A percentile compares a stretch with the other conserved stretches of the same genome.
These are phyloP conservation scores for Amaranthus cruentus DNA, from an alignment of 148 eudicot species.

Conservation along the genomic window DNA sequence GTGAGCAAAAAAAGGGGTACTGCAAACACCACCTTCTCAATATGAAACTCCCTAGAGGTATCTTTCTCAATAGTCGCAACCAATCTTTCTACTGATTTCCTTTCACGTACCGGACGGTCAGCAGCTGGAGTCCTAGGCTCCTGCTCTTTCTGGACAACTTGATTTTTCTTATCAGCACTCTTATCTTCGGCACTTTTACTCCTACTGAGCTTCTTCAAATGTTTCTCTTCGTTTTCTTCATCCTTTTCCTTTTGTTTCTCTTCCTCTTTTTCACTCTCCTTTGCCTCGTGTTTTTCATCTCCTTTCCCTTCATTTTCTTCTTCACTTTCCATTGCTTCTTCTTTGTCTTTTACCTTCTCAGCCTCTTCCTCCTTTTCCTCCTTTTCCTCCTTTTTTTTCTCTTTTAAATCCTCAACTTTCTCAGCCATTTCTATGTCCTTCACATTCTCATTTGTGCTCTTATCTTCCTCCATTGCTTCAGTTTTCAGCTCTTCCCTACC, in stretches of 20 bases:
- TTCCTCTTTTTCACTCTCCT: constrained; percentile 11
- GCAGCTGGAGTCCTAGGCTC: constrained; percentile 63
- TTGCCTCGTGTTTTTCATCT: constrained; percentile 23
- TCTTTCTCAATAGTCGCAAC: constrained; percentile 82
- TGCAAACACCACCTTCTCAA: constrained; percentile 34
- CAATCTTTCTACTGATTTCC: constrained; percentile 91
- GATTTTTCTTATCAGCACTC: constrained; percentile 24
- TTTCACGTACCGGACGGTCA: constrained; percentile 89
- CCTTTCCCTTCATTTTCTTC: constrained; percentile 28
- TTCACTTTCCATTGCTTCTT: constrained; percentile 17
- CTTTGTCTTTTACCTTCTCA: constrained; percentile 17
- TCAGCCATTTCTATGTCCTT: constrained; percentile 23
- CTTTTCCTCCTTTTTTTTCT: constrained; percentile 4
- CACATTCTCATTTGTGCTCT: constrained; percentile 14
- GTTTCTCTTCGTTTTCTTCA: constrained; percentile 19
- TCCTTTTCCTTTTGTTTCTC: constrained; percentile 28
- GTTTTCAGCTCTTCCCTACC: constrained; percentile 22
- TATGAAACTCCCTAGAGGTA: constrained; percentile 51
- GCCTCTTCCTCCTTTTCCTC: not conserved
- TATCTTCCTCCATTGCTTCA: constrained; percentile 33
- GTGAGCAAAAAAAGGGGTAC: not conserved
- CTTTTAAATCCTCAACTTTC: constrained; percentile 8
- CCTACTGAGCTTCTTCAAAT: constrained; percentile 30
- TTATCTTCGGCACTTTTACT: constrained; percentile 22
- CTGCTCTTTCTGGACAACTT: constrained; percentile 37